Conservation (phyloP, 257 asterid species). For the Dorcoceras hygrometricum region DNA sequence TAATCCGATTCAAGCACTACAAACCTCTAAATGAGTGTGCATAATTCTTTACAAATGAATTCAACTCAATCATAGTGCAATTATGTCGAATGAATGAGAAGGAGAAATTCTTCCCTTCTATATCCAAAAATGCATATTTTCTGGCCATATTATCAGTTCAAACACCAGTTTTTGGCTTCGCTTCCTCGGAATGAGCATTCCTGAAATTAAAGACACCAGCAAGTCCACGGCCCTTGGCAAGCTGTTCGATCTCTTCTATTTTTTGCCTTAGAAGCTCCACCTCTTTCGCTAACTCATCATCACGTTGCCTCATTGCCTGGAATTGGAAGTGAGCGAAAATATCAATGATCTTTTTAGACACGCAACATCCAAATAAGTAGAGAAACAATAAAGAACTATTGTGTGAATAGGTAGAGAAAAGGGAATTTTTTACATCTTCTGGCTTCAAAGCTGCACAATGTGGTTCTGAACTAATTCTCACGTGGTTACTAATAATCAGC, state of each 20-base stretch:
- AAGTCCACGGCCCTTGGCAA: conserved; percentile 35
- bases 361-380: not conserved
- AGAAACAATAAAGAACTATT: not conserved
- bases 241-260: conserved; percentile 47
- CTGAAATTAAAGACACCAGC: conserved; percentile 28
- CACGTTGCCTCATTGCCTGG: conserved; percentile 54
- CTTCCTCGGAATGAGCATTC: conserved; percentile 31
- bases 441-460: not conserved
- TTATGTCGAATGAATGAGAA: conserved; percentile 20
- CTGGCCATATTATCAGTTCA: conserved; percentile 24
- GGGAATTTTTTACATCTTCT: not conserved
- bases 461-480: not conserved
- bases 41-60: conserved; percentile 16
- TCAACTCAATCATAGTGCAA: conserved; percentile 11
- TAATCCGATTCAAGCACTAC: not conserved
- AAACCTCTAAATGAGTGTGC: conserved; percentile 6
- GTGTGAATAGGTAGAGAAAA: not conserved
- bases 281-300: conserved; percentile 57
- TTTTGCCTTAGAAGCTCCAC: conserved; percentile 50
- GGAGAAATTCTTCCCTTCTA: not conserved
- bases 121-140: conserved; percentile 21
- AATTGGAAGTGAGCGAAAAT: not conserved
- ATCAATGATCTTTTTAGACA: not conserved
- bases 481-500: not conserved
- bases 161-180: conserved; percentile 36